Conservation (phyloP, 2,329 filamentous ascomycete species). For the Geosmithia flava region DNA sequence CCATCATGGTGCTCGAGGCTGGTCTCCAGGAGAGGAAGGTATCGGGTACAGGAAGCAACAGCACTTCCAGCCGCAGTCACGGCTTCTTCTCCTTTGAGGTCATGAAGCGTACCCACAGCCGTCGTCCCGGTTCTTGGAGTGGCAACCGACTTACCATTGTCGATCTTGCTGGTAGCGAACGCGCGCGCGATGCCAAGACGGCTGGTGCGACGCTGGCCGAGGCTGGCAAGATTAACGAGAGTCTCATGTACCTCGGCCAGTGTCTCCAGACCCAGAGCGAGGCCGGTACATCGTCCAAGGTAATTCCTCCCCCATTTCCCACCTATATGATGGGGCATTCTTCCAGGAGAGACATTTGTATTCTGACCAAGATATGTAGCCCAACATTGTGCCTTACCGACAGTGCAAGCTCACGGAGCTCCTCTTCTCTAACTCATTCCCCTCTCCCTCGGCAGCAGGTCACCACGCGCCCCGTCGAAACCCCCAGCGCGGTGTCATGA, state of each 20-base stretch:
- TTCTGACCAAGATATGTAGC: slow-evolving; percentile 25
- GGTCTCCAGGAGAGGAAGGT: slow-evolving; percentile 79
- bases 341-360: neutral
- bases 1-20: slow-evolving; percentile 79
- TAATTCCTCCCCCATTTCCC: slow-evolving; percentile 18
- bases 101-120: slow-evolving; percentile 55
- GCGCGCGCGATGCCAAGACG: slow-evolving; percentile 86
- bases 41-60: slow-evolving; percentile 85
- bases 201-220: slow-evolving; percentile 85
- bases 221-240: slow-evolving; percentile 97
- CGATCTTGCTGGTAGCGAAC: slow-evolving; percentile 86
- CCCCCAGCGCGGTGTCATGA: slow-evolving; percentile 86
- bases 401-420: slow-evolving; percentile 81
- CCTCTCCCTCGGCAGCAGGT: slow-evolving; percentile 35
- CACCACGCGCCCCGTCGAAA: slow-evolving; percentile 36
- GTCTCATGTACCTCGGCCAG: slow-evolving; percentile 94
- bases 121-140: slow-evolving; percentile 48
- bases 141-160: slow-evolving; percentile 77
- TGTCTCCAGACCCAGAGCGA: slow-evolving; percentile 93
- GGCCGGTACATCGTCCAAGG: slow-evolving; percentile 60
- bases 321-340: neutral
- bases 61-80: slow-evolving; percentile 81
- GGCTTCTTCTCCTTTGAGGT: slow-evolving; percentile 95
- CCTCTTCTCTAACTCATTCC: slow-evolving; percentile 81
- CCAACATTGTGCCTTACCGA: slow-evolving; percentile 63